Evolutionary conservation across 2,329 filamentous ascomycete genomes (phyloP), one percentile per base, ranked within the genome.

Genomic region (Xylaria sp.): DNA sequence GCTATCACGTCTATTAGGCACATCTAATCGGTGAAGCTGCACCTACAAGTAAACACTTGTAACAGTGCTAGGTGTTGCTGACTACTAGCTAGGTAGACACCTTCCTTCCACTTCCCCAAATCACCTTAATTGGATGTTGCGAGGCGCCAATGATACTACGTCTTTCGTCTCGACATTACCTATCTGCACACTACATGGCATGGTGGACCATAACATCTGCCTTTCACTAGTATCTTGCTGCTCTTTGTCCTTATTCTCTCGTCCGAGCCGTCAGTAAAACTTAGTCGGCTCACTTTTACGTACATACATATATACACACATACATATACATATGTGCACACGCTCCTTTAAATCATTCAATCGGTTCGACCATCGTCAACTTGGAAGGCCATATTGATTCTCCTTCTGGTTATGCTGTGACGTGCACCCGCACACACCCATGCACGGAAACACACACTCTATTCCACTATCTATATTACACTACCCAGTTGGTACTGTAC

Each of bases 391-490:
- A 55, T 39, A 56, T 36, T 56, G 28, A 56, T 39, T 56, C n/a
- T 56, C 23, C 18, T 36, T 28, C 25, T 43, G 48, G 48, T 60
- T 48, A 13, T 52, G 36, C n/a, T 57, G 51, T 52, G 52, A 62
- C 36, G 59, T 62, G 52, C 64, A 61, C 63, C 18, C 39, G 39
- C 49, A 10, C 41, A 12, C 31, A 33, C 31, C 58, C 63, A 23
- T 39, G 36, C 63, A 8, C 15, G 20, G 58, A 51, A 36, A 31
- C 54, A 31, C 52, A 43, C 25, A 25, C 31, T 41, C 46, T 28
- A 33, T 18, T 43, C 28, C 28, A 28, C 28, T 28, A 28, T 28
- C 51, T 5, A 23, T 48, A 52, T 5, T 20, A 36, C 33, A 10
- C 33, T 36, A 36, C 10, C 33, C 8, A 36, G 33, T 39, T 25